Percentiles rank a stretch among this genome's conserved stretches.
Conservation (phyloP, 495 filamentous ascomycete genomes). For the Hyaloscypha hepaticicola region DNA sequence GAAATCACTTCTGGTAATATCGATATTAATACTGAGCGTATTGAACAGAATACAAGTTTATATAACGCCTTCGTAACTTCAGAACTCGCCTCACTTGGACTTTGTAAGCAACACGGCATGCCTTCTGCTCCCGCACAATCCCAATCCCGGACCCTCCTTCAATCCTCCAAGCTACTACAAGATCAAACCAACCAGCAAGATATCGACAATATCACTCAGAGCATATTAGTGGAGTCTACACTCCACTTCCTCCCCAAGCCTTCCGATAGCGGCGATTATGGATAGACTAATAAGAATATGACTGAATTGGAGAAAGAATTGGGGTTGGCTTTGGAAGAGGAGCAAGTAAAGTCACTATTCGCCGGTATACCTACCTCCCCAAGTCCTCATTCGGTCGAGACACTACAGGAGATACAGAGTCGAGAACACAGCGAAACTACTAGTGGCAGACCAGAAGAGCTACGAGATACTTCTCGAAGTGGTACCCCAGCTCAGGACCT, state of each 20-base stretch:
- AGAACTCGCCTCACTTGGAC: constrained; percentile 11
- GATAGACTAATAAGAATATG: constrained; percentile 23
- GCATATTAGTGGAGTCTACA: constrained; percentile 11
- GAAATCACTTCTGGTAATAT: constrained; percentile 19
- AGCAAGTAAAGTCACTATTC: constrained; percentile 19
- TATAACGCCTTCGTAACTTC: constrained; percentile 17
- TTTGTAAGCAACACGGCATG: constrained; percentile 10
- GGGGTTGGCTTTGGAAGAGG: constrained; percentile 22
- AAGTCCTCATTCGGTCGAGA: constrained; percentile 4
- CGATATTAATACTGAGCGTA: constrained; percentile 9
- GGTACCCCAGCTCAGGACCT: background rate
- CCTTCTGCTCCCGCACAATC: constrained; percentile 24
- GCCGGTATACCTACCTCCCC: constrained; percentile 7
- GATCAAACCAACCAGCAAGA: constrained; percentile 26
- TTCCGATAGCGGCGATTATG: constrained; percentile 22
- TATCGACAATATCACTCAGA: constrained; percentile 19
- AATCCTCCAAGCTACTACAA: constrained; percentile 21
- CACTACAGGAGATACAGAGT: constrained; percentile 12
- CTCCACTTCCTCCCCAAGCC: constrained; percentile 13
- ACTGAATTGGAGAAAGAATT: constrained; percentile 25
- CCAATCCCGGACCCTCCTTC: constrained; percentile 19
- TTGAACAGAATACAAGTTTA: constrained; percentile 16
- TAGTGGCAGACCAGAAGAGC: constrained; percentile 9
- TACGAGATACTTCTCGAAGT: constrained; percentile 1
- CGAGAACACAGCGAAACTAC: constrained; percentile 18